A percentile compares a stretch with the other conserved stretches of the same genome.
These are phyloP conservation scores for Iris pallida DNA, from an alignment of 116 monocot species.

Conservation along the genomic window DNA sequence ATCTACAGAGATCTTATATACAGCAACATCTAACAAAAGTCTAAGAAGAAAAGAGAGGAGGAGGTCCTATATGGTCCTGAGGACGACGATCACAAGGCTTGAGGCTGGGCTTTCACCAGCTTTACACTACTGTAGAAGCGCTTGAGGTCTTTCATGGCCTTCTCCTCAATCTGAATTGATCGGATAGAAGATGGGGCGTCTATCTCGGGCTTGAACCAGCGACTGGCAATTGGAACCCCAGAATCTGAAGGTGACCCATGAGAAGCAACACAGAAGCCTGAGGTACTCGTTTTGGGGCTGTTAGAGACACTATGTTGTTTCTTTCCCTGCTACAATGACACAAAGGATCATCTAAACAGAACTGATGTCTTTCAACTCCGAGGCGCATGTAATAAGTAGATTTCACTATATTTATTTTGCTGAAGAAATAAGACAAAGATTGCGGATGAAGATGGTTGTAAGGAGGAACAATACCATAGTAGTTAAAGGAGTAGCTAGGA, in stretches of 20 bases:
- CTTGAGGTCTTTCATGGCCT: conserved; percentile 91
- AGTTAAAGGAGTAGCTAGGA: too few relatives aligned
- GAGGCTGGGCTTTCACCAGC: conserved; percentile 53
- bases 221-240: conserved; percentile 37
- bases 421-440: too few relatives aligned
- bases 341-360: background rate
- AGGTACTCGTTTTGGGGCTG: conserved; percentile 68
- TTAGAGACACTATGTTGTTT: conserved; percentile 50
- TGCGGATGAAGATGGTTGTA: too few relatives aligned
- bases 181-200: conserved; percentile 88
- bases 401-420: too few relatives aligned
- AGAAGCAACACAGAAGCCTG: conserved; percentile 55
- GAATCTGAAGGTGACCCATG: conserved; percentile 41
- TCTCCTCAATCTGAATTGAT: conserved; percentile 95
- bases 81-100: conserved; percentile 19
- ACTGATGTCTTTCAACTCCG: too few relatives aligned
- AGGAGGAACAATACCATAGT: too few relatives aligned
- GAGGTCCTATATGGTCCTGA: background rate
- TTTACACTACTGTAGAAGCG: conserved; percentile 86
- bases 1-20: conserved; percentile 17
- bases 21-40: conserved; percentile 23
- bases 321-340: conserved; percentile 59
- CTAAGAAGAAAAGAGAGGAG: background rate
- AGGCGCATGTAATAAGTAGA: too few relatives aligned
- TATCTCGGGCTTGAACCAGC: conserved; percentile 94